phyloP scores from a whole-genome alignment of 129 eudicot genomes.

The Escallonia herrerae region DNA sequence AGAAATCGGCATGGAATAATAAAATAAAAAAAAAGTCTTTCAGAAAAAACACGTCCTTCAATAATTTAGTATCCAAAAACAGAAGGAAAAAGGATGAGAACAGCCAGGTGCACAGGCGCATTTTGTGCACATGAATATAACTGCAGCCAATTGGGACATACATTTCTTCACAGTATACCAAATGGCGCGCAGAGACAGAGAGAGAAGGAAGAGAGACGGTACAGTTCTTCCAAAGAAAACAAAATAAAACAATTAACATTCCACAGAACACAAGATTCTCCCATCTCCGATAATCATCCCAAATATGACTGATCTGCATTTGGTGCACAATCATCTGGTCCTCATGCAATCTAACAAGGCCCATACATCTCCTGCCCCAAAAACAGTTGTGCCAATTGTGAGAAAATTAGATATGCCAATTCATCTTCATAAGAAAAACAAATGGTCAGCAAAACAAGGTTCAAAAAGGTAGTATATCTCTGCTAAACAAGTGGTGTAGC shows the following conservation, averaged over 20 bases:
- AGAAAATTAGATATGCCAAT: neutral
- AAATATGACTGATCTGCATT: slow-evolving; percentile 9
- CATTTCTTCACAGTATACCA: slow-evolving; percentile 10
- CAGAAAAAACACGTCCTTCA: neutral
- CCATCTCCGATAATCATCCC: slow-evolving; percentile 2
- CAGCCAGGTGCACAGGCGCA: neutral
- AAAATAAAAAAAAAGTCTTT: neutral
- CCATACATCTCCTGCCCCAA: neutral
- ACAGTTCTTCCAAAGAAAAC: slow-evolving; percentile 4
- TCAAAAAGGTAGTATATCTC: no score
- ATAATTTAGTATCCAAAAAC: neutral
- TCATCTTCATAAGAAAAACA: neutral
- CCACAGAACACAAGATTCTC: slow-evolving; percentile 21
- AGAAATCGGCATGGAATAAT: neutral
- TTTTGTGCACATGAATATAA: slow-evolving; percentile 5
- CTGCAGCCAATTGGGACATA: slow-evolving; percentile 13
- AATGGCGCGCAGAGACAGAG: slow-evolving; percentile 9
- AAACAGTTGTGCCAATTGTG: slow-evolving; percentile 9
- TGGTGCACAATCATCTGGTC: slow-evolving; percentile 1
- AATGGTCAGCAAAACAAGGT: neutral
- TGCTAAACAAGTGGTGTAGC: no score
- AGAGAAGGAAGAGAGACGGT: neutral
- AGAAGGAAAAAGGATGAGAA: neutral
- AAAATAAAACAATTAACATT: slow-evolving; percentile 8
- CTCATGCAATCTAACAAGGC: neutral